These are phyloP conservation scores for Micractinium sp. DNA, from an alignment of 139 green algal genomes.

Conservation along the genomic window DNA sequence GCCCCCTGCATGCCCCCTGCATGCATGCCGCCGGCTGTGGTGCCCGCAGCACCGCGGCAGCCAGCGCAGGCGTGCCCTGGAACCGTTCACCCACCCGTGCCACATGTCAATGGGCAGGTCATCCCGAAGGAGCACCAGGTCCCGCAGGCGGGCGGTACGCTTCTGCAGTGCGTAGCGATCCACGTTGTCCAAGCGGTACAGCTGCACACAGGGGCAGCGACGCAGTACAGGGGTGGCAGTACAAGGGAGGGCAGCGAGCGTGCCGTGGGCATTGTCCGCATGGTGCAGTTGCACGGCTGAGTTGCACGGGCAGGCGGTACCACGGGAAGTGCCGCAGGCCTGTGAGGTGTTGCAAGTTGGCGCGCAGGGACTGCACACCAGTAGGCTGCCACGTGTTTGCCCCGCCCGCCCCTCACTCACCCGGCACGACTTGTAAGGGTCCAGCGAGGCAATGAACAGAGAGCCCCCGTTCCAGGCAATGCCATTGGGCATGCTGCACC, in stretches of 20 bases:
- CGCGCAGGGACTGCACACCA: too few relatives aligned
- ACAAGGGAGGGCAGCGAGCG: too few relatives aligned
- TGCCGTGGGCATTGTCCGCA: too few relatives aligned
- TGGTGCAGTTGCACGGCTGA: too few relatives aligned
- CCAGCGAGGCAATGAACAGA: conserved; percentile 33
- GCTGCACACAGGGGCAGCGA: background rate
- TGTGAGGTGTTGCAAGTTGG: too few relatives aligned
- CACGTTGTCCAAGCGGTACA: conserved; percentile 33
- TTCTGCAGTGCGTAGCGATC: conserved; percentile 15
- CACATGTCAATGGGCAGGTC: conserved; percentile 3
- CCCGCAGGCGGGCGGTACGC: background rate
- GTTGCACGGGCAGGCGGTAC: too few relatives aligned
- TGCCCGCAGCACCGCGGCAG: background rate
- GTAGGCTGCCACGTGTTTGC: too few relatives aligned
- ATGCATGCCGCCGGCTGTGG: background rate
- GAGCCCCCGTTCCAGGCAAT: conserved; percentile 43
- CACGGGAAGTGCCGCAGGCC: too few relatives aligned
- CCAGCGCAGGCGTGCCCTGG: too few relatives aligned
- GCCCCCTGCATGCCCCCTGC: background rate
- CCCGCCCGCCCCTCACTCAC: background rate
- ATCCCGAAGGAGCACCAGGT: conserved; percentile 16
- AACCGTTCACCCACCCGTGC: conserved; percentile 23
- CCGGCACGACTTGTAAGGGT: background rate
- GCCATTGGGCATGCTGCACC: conserved; percentile 36
- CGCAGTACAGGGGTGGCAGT: background rate